These are phyloP conservation scores for Ochetophila trinervis DNA, from an alignment of 306 rosid genomes.

Conservation along the genomic window DNA sequence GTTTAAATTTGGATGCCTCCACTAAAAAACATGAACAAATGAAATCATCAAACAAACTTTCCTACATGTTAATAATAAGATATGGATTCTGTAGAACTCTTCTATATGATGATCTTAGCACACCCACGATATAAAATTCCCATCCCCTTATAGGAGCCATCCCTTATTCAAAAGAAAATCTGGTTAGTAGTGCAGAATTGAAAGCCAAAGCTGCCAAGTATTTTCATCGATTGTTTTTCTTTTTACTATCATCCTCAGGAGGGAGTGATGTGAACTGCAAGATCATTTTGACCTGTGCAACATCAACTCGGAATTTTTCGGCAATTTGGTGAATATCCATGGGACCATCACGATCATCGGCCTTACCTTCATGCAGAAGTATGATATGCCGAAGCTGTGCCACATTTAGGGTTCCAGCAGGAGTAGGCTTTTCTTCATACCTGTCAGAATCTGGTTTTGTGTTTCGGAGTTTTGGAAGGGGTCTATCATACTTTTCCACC, in stretches of 20 bases:
- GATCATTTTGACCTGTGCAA: slow-evolving; percentile 49
- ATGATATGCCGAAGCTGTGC: slow-evolving; percentile 74
- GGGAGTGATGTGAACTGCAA: slow-evolving; percentile 71
- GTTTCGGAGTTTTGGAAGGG: slow-evolving; percentile 75
- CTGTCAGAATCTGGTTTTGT: slow-evolving; percentile 59
- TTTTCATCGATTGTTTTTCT: slow-evolving; percentile 27
- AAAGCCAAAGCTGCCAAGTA: not conserved
- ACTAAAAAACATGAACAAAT: not conserved
- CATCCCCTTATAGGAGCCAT: slow-evolving; percentile 12
- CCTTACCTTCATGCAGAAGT: slow-evolving; percentile 74
- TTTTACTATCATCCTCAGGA: slow-evolving; percentile 49
- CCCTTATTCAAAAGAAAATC: slow-evolving; percentile 25
- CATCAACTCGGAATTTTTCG: slow-evolving; percentile 48
- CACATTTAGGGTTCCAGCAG: slow-evolving; percentile 72
- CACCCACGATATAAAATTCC: slow-evolving; percentile 4
- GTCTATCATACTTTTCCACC: slow-evolving; percentile 66
- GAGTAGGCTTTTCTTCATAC: slow-evolving; percentile 61
- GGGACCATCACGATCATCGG: slow-evolving; percentile 68
- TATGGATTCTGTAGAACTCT: not conserved
- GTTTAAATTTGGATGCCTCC: not conserved
- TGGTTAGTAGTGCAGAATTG: slow-evolving; percentile 14
- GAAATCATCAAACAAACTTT: slow-evolving; percentile 11
- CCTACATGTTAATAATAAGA: not conserved
- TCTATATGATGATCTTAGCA: not conserved
- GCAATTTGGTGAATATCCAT: slow-evolving; percentile 71